A percentile compares a stretch with the other conserved stretches of the same genome.
Evolutionary conservation across 2,329 filamentous ascomycete genomes (phyloP).

Genomic region (Pseudocercospora macadamiae): DNA sequence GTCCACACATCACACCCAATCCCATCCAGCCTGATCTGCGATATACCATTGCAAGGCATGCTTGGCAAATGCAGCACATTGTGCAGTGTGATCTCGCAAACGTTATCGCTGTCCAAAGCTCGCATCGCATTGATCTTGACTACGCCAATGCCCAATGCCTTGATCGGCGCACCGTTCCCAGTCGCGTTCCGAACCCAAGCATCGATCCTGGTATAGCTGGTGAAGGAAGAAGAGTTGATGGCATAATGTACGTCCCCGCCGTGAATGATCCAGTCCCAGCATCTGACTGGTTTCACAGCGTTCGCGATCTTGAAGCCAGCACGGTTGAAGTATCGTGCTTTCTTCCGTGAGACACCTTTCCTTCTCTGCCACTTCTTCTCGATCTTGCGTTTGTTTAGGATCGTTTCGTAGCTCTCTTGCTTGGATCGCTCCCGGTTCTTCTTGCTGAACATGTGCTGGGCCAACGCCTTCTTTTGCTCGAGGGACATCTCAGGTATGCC

Average conservation of each 20-base stretch:
- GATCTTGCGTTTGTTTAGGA: background rate
- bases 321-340: background rate
- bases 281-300: no score
- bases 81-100: constrained; percentile 4
- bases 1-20: background rate
- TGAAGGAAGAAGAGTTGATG: constrained; percentile 3
- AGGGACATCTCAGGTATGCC: background rate
- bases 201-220: constrained; percentile 11
- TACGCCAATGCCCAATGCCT: constrained; percentile 9
- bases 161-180: background rate
- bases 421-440: background rate
- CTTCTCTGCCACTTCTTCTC: background rate
- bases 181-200: background rate
- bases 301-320: no score
- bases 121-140: constrained; percentile 1
- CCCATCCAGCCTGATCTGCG: background rate
- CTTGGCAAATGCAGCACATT: constrained; percentile 12
- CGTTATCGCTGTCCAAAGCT: background rate
- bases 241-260: constrained; percentile 13
- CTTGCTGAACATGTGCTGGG: background rate
- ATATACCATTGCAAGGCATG: constrained; percentile 16
- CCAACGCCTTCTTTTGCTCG: background rate
- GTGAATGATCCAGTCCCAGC: constrained; percentile 13
- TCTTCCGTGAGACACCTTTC: background rate
- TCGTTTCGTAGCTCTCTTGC: background rate